Conservation (phyloP, 1,139 yeast species). For the Yamadazyma epiphylla region DNA sequence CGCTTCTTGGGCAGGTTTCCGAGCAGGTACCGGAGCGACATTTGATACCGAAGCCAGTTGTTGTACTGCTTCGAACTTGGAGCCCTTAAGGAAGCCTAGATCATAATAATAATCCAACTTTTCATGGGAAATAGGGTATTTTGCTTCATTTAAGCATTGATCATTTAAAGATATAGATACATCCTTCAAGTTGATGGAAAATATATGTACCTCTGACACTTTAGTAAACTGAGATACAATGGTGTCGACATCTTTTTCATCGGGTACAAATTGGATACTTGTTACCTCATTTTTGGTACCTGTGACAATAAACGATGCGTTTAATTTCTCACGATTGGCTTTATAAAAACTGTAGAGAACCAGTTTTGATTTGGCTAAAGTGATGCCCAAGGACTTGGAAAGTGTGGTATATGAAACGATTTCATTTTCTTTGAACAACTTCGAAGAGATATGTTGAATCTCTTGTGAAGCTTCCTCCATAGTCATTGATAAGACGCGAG, state of each 20-base stretch:
- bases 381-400: constrained; percentile 5
- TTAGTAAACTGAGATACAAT: constrained; percentile 16
- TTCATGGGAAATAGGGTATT: constrained; percentile 16
- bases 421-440: constrained; percentile 16
- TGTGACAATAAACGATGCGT: constrained; percentile 32
- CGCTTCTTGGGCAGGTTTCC: constrained; percentile 12
- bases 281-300: constrained; percentile 17
- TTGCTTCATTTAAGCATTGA: constrained; percentile 28
- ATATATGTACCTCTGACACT: constrained; percentile 29
- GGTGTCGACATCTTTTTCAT: constrained; percentile 16
- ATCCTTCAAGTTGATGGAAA: constrained; percentile 21
- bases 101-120: constrained; percentile 18
- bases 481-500: no score
- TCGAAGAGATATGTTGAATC: constrained; percentile 26
- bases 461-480: constrained; percentile 29
- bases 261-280: constrained; percentile 19
- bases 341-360: constrained; percentile 28
- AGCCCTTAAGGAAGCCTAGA: constrained; percentile 36
- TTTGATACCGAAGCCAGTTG: neutral
- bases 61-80: constrained; percentile 16
- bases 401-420: constrained; percentile 10
- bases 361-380: constrained; percentile 20
- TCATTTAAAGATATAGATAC: constrained; percentile 17
- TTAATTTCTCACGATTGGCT: constrained; percentile 26
- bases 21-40: constrained; percentile 1